These are phyloP conservation scores for Penicillium lagena DNA, from an alignment of 495 filamentous ascomycete species.

Conservation along the genomic window DNA sequence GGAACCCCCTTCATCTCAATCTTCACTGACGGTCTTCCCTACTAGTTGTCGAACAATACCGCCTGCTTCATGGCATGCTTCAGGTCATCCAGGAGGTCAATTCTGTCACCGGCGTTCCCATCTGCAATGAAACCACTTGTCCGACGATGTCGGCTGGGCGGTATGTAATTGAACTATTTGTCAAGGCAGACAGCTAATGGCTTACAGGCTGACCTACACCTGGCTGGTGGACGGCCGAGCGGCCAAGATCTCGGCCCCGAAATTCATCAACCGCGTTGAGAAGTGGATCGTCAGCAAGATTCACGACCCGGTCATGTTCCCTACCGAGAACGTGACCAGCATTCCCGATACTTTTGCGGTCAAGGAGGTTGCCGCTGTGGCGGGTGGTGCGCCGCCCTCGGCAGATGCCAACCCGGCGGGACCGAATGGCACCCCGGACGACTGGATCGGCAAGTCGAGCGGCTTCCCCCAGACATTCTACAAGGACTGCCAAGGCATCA, in stretches of 20 bases:
- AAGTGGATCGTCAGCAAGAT: constrained; percentile 92
- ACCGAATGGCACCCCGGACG: constrained; percentile 39
- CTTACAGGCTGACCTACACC: constrained; percentile 74
- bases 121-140: constrained; percentile 78
- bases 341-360: constrained; percentile 53
- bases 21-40: constrained; percentile 11
- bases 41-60: constrained; percentile 84
- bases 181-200: constrained; percentile 7
- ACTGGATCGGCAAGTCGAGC: constrained; percentile 82
- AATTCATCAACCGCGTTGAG: constrained; percentile 89
- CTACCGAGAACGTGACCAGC: constrained; percentile 60
- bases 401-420: constrained; percentile 31
- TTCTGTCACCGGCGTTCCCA: constrained; percentile 56
- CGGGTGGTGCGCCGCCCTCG: constrained; percentile 38
- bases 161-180: constrained; percentile 47
- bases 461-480: constrained; percentile 85
- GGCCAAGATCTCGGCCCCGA: constrained; percentile 65
- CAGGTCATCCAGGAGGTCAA: constrained; percentile 76
- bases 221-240: constrained; percentile 59
- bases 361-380: constrained; percentile 51
- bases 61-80: constrained; percentile 76
- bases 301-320: constrained; percentile 78
- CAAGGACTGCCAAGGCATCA: constrained; percentile 81
- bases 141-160: constrained; percentile 87
- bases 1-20: not conserved